Evolutionary conservation across 2,329 filamentous ascomycete genomes (phyloP), one percentile per base, ranked within the genome.

Genomic region (Fusarium coicis): DNA sequence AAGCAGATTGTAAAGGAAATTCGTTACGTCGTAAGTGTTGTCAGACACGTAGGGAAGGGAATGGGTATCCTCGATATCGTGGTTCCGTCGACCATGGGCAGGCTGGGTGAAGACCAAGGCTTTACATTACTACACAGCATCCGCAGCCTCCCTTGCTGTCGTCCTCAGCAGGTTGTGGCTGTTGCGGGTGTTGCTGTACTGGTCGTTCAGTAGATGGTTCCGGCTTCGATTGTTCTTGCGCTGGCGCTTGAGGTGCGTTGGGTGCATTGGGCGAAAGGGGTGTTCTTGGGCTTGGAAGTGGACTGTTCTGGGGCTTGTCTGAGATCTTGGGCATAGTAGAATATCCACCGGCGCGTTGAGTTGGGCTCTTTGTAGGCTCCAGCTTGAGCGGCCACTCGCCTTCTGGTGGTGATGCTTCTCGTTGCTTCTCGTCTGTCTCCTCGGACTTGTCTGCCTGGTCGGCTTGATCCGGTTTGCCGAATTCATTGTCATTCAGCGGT

Each of bases 401-500:
- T 34, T 67, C 59, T 72, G 75, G 28, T 32, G 37, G 52, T n/a
- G 54, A 47, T 34, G 49, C 19, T 15, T 74, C 68, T 42, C 73
- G 63, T 28, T 74, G 72, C 32, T 75, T 65, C 26, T 73, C 66
- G 4, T 70, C 64, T 18, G 34, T 66, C 7, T 68, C 54, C 12
- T 70, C 56, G 18, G 74, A 67, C 54, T 81, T 81, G 23, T 79
- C 81, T 26, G 74, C 36, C 57, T 85, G 85, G 7, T 87, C 84
- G 4, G 84, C 85, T 66, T 85, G 85, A 10, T 87, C 84, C 4
- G 85, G 85, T 66, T 80, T 84, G 40, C 83, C 77, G 72, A 88
- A 85, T 7, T 84, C 82, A 50, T 93, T 89, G 54, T 93, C 89
- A 42, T 93, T 96, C 70, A 98, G 85, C 10, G 95, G 92, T 23